A percentile compares a stretch with the other conserved stretches of the same genome.
These are phyloP conservation scores for Trypanosomatidae sp. DNA, from an alignment of 208 protist species.

Conservation along the genomic window DNA sequence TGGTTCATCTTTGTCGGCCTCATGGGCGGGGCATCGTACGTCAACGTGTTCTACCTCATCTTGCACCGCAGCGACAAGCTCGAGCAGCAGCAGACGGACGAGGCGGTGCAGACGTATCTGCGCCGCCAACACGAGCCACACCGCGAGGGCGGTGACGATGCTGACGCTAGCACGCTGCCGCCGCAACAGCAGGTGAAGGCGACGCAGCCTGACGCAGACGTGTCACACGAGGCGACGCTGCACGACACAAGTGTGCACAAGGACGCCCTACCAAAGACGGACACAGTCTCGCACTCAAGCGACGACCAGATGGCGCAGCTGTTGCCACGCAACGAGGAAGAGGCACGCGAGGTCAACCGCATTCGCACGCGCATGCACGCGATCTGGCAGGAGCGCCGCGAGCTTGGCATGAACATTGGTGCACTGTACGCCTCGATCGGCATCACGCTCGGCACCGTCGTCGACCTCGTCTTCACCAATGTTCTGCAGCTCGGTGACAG, in stretches of 20 bases:
- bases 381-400: conserved; percentile 38
- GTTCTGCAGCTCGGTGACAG: conserved; percentile 18
- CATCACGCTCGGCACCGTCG: conserved; percentile 46
- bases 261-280: background rate
- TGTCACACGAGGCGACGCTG: background rate
- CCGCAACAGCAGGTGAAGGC: too few relatives aligned
- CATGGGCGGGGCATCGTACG: conserved; percentile 83
- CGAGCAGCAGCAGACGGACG: conserved; percentile 17
- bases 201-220: too few relatives aligned
- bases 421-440: conserved; percentile 68
- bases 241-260: conserved; percentile 1
- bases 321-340: conserved; percentile 4
- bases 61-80: conserved; percentile 19
- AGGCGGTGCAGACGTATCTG: conserved; percentile 4
- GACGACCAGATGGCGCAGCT: background rate
- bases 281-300: background rate
- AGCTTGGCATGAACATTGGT: conserved; percentile 79
- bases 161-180: too few relatives aligned
- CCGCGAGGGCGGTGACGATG: background rate
- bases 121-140: background rate
- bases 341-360: conserved; percentile 9
- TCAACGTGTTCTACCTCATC: conserved; percentile 87
- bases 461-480: conserved; percentile 70
- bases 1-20: conserved; percentile 88
- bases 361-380: conserved; percentile 9